Conservation (phyloP, 2,329 filamentous ascomycete genomes). For the Akanthomyces dipterigenus region DNA sequence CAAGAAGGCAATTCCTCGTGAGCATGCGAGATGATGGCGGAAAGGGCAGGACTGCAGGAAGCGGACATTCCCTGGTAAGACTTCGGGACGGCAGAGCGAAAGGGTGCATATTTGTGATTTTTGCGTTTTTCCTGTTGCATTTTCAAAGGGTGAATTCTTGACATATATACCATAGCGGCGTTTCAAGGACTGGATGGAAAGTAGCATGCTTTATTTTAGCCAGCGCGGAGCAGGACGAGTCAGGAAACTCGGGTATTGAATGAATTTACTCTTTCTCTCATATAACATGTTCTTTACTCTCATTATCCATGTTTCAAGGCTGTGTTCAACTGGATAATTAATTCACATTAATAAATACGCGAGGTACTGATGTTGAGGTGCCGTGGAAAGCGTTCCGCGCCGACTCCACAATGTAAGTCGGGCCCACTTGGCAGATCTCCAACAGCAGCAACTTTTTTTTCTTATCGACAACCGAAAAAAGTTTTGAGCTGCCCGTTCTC, state of each 20-base stretch:
- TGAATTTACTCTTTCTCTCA: neutral
- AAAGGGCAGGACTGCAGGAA: conserved; percentile 27
- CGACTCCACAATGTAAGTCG: conserved; percentile 1
- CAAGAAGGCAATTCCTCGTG: neutral
- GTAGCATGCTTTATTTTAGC: conserved; percentile 3
- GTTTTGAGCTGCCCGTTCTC: neutral
- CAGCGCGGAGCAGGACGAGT: neutral
- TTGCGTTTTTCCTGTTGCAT: neutral
- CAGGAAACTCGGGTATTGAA: neutral
- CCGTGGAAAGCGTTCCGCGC: neutral
- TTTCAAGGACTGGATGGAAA: conserved; percentile 1
- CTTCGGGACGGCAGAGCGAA: neutral
- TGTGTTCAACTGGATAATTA: too few relatives aligned
- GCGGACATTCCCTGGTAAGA: neutral
- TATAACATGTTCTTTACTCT: neutral
- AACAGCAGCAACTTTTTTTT: conserved; percentile 7
- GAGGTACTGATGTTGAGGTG: neutral
- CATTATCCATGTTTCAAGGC: too few relatives aligned
- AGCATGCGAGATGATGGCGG: too few relatives aligned
- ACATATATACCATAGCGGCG: conserved; percentile 1
- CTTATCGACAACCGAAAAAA: conserved; percentile 1
- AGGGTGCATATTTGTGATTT: neutral
- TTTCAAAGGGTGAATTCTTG: neutral
- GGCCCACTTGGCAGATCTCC: neutral
- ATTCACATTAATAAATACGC: too few relatives aligned